Evolutionary conservation across 73 alveolate species (phyloP).

Genomic region (Tetrahymena borealis): DNA sequence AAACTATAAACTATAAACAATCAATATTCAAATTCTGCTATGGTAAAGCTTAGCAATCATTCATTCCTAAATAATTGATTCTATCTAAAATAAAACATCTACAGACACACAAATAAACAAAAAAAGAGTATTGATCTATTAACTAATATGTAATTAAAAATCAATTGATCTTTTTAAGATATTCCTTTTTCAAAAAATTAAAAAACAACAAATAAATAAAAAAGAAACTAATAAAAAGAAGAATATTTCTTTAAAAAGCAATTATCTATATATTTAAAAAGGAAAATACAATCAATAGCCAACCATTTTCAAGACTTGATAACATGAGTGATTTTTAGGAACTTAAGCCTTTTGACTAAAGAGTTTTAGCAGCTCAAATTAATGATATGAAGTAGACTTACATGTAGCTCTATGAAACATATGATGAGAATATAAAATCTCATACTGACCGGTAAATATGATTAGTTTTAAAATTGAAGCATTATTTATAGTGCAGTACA

Average conservation of each 20-base stretch:
- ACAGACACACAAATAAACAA: too few relatives aligned
- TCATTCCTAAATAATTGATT: too few relatives aligned
- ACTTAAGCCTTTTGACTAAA: background rate
- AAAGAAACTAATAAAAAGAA: background rate
- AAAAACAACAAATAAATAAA: background rate
- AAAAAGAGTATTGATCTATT: too few relatives aligned
- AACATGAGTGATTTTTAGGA: background rate
- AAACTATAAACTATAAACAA: background rate
- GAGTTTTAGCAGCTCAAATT: background rate
- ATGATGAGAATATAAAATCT: background rate
- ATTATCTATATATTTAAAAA: background rate
- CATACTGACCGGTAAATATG: background rate
- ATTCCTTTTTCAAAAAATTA: background rate
- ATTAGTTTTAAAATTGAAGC: too few relatives aligned
- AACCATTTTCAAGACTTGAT: background rate
- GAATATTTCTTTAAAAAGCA: background rate
- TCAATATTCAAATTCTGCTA: slow-evolving; percentile 1
- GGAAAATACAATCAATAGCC: background rate
- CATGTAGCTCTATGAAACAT: background rate
- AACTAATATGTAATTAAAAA: too few relatives aligned
- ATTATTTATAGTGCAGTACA: too few relatives aligned
- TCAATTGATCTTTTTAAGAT: too few relatives aligned
- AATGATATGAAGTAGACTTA: background rate
- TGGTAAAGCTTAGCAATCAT: too few relatives aligned
- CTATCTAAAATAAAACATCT: background rate